Conservation (phyloP, 2,329 filamentous ascomycete species). For the Escovopsis sp. region DNA sequence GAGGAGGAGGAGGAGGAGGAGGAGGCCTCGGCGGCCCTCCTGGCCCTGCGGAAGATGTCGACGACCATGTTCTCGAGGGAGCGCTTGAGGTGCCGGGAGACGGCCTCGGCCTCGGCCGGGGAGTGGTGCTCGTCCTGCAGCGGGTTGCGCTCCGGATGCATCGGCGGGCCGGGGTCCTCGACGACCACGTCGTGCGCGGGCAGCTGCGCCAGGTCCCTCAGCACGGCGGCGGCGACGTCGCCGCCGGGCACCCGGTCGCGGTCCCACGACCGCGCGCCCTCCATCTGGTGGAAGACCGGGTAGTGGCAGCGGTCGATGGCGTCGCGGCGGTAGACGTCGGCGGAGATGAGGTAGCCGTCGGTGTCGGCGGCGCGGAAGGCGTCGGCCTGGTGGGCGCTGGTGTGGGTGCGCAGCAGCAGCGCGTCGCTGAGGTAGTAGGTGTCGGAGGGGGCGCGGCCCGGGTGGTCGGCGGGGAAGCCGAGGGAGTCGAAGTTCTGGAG, state of each 20-base stretch:
- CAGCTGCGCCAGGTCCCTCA: conserved; percentile 53
- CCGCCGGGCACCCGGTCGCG: conserved; percentile 40
- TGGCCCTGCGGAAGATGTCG: conserved; percentile 70
- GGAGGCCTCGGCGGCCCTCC: conserved; percentile 52
- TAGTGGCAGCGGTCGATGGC: conserved; percentile 92
- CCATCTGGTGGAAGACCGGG: conserved; percentile 97
- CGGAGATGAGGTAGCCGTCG: conserved; percentile 76
- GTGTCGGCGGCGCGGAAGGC: conserved; percentile 57
- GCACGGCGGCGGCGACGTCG: conserved; percentile 49
- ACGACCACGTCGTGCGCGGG: conserved; percentile 62
- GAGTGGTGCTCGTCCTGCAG: conserved; percentile 59
- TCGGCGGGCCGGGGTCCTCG: conserved; percentile 68
- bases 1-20: no score
- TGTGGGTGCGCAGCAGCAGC: conserved; percentile 83
- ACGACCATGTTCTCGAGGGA: conserved; percentile 82
- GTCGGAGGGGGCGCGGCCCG: conserved; percentile 73
- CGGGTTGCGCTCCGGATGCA: conserved; percentile 67
- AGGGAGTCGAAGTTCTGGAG: conserved; percentile 93
- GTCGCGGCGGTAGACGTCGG: conserved; percentile 90
- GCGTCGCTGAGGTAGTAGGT: conserved; percentile 87
- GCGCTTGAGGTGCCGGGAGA: conserved; percentile 73
- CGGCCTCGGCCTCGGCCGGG: conserved; percentile 62
- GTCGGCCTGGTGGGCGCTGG: conserved; percentile 81
- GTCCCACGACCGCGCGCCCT: conserved; percentile 84
- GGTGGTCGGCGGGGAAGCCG: conserved; percentile 76